Evolutionary conservation across 2,329 filamentous ascomycete genomes (phyloP).

Genomic region (Tolypocladium tropicale): DNA sequence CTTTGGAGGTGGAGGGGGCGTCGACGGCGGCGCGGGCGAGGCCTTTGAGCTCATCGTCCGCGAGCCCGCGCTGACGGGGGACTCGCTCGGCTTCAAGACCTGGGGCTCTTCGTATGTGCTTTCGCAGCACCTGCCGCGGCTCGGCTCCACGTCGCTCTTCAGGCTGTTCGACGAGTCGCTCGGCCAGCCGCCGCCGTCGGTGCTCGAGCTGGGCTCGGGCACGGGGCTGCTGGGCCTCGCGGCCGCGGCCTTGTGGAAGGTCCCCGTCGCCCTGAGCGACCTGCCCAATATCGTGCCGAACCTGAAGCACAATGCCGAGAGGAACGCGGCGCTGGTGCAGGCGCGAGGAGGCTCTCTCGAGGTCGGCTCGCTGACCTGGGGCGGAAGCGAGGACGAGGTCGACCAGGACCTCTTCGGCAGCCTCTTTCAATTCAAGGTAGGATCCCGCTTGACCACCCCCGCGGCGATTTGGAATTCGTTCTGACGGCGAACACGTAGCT

Average conservation of each 20-base stretch:
- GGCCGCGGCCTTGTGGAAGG: constrained; percentile 61
- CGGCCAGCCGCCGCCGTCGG: constrained; percentile 18
- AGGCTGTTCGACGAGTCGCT: constrained; percentile 30
- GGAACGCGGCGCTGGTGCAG: constrained; percentile 49
- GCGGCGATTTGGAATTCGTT: neutral
- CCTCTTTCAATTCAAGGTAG: constrained; percentile 41
- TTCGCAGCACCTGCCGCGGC: constrained; percentile 54
- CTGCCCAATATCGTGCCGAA: constrained; percentile 77
- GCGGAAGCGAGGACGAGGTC: constrained; percentile 33
- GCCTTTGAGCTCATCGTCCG: constrained; percentile 60
- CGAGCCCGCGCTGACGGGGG: constrained; percentile 80
- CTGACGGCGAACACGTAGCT: constrained; percentile 32
- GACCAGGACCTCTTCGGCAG: constrained; percentile 34
- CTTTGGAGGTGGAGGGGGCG: constrained; percentile 28
- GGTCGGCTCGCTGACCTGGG: constrained; percentile 68
- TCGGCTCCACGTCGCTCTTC: constrained; percentile 33
- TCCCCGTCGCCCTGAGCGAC: constrained; percentile 67
- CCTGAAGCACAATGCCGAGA: constrained; percentile 58
- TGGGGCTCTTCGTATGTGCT: constrained; percentile 89
- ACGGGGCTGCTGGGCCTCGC: constrained; percentile 87
- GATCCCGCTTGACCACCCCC: neutral
- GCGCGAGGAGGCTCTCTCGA: constrained; percentile 44
- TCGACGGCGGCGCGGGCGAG: constrained; percentile 16
- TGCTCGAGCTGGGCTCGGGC: constrained; percentile 78
- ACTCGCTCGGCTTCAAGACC: constrained; percentile 86